Conservation (phyloP, 1,284 basidiomycete species). For the Puccinia sorghi region DNA sequence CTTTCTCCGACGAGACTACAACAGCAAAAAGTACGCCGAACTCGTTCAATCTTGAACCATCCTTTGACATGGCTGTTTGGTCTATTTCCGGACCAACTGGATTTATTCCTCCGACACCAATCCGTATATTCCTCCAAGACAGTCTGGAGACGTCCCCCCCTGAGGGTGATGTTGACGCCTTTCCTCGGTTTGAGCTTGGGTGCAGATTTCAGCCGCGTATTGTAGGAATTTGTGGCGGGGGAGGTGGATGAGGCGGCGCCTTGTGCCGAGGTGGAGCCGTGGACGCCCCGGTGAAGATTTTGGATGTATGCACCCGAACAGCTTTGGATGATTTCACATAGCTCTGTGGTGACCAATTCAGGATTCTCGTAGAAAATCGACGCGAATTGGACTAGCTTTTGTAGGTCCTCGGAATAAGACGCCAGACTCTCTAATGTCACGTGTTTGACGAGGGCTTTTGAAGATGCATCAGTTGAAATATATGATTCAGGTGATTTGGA, state of each 20-base stretch:
- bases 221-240: not conserved
- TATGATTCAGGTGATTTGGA: not conserved
- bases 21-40: constrained; percentile 49
- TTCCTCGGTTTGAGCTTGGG: constrained; percentile 48
- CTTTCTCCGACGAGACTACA: constrained; percentile 13
- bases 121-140: constrained; percentile 45
- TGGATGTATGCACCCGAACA: not conserved
- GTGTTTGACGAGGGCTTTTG: constrained; percentile 26
- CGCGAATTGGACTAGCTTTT: constrained; percentile 34
- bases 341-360: not conserved
- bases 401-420: constrained; percentile 31
- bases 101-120: constrained; percentile 48
- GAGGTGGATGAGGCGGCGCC: not conserved
- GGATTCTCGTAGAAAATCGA: constrained; percentile 39
- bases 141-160: constrained; percentile 36
- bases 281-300: not conserved
- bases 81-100: constrained; percentile 34
- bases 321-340: constrained; percentile 35
- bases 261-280: constrained; percentile 13
- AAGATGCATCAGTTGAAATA: not conserved
- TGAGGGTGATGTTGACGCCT: constrained; percentile 39
- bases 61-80: constrained; percentile 21
- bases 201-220: constrained; percentile 36
- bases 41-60: constrained; percentile 46
- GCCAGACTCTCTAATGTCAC: not conserved